A percentile compares a stretch with the other conserved stretches of the same genome.
Evolutionary conservation across 108 stramenopile genomes (phyloP).

Genomic region (Cyclostephanos invisitatus): DNA sequence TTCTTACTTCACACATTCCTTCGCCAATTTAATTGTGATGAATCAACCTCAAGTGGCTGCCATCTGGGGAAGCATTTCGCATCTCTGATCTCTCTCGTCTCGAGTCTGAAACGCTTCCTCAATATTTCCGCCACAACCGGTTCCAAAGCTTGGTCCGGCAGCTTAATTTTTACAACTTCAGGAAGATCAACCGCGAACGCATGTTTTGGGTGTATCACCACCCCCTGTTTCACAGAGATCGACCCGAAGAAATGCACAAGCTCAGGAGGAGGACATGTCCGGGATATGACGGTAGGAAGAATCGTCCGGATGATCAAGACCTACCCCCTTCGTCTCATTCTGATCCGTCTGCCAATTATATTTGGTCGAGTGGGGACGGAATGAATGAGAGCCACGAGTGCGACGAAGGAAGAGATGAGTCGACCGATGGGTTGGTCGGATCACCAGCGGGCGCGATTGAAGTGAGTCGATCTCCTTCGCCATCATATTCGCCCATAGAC

Average conservation of each 20-base stretch:
- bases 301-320: conserved; percentile 34
- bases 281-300: conserved; percentile 80
- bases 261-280: conserved; percentile 89
- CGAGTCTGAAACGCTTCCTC: conserved; percentile 79
- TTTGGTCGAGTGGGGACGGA: conserved; percentile 14
- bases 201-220: conserved; percentile 97
- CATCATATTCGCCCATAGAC: conserved; percentile 11
- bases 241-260: conserved; percentile 83
- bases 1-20: background rate
- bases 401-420: background rate
- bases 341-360: conserved; percentile 4
- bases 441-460: conserved; percentile 5
- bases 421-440: conserved; percentile 4
- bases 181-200: conserved; percentile 89
- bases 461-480: conserved; percentile 45
- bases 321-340: background rate
- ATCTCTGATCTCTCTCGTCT: conserved; percentile 78
- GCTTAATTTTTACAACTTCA: conserved; percentile 87
- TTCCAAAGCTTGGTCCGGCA: conserved; percentile 95
- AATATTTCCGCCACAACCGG: conserved; percentile 93
- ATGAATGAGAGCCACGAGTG: background rate
- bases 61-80: conserved; percentile 81
- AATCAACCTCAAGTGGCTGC: conserved; percentile 66
- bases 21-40: background rate
- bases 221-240: conserved; percentile 89